These are phyloP conservation scores for Nakaseomyces uthaithaninus DNA, from an alignment of 1,139 yeast genomes.

Conservation along the genomic window DNA sequence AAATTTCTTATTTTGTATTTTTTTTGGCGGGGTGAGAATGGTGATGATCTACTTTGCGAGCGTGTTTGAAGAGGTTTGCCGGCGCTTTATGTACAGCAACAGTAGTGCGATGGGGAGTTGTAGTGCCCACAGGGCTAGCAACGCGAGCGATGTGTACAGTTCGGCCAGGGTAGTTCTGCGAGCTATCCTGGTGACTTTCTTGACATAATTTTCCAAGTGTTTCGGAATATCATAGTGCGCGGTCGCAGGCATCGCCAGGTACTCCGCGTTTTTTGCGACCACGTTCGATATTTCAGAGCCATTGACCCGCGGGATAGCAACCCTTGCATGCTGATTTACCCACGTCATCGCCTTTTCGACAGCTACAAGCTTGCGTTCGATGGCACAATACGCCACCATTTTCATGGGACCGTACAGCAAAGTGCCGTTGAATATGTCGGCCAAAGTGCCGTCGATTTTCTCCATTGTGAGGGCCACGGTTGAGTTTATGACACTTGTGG, in stretches of 20 bases:
- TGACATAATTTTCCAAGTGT: conserved; percentile 27
- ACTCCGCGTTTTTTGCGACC: neutral
- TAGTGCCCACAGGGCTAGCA: conserved; percentile 43
- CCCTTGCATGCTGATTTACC: conserved; percentile 57
- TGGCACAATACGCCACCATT: conserved; percentile 65
- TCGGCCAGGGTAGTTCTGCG: conserved; percentile 37
- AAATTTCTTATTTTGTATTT: no score
- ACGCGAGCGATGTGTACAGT: conserved; percentile 37
- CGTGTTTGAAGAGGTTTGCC: no score
- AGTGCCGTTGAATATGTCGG: conserved; percentile 56
- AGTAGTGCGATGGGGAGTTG: conserved; percentile 38
- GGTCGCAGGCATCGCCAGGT: conserved; percentile 17
- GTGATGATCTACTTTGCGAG: conserved; percentile 8
- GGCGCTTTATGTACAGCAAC: conserved; percentile 4
- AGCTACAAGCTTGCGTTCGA: conserved; percentile 60
- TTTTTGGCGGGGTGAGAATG: no score
- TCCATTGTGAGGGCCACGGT: conserved; percentile 45
- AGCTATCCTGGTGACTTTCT: conserved; percentile 10
- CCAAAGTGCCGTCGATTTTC: conserved; percentile 48
- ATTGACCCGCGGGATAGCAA: conserved; percentile 50
- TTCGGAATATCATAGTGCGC: no score
- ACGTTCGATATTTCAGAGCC: conserved; percentile 24
- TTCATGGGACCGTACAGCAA: conserved; percentile 56
- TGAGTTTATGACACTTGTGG: conserved; percentile 48
- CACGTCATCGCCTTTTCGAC: conserved; percentile 70